Evolutionary conservation across 441 rosid species (phyloP).

Genomic region (Biscutella laevigata): DNA sequence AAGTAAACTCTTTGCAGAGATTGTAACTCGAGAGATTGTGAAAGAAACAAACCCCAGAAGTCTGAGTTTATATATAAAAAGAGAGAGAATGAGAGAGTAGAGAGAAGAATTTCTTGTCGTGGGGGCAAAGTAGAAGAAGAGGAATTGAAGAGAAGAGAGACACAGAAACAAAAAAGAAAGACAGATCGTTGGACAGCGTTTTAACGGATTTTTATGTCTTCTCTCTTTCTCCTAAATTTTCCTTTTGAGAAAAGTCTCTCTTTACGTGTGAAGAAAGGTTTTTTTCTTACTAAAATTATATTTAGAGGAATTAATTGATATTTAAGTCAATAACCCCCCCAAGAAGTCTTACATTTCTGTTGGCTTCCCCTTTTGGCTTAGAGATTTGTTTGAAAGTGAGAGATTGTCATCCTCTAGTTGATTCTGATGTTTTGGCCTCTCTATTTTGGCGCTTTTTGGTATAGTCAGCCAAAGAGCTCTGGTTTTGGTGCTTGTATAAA

Average conservation of each 20-base stretch:
- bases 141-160: constrained; percentile 3
- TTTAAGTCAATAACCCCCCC: constrained; percentile 15
- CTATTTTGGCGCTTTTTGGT: too few species aligned
- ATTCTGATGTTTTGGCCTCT: too few species aligned
- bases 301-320: background rate
- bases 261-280: constrained; percentile 25
- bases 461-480: too few species aligned
- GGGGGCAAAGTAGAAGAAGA: constrained; percentile 24
- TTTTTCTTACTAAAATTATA: background rate
- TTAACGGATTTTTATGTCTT: background rate
- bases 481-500: too few species aligned
- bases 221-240: background rate
- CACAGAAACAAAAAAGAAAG: constrained; percentile 1
- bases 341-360: too few species aligned
- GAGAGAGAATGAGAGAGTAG: background rate
- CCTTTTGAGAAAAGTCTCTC: constrained; percentile 22
- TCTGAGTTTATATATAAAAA: background rate
- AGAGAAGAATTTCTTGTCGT: constrained; percentile 21
- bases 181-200: constrained; percentile 15
- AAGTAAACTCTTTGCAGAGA: constrained; percentile 10
- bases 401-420: too few species aligned
- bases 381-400: too few species aligned
- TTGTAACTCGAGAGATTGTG: constrained; percentile 12
- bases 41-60: constrained; percentile 14
- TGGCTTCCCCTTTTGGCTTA: too few species aligned